phyloP scores from a whole-genome alignment of 495 filamentous ascomycete species.

The Daldinia concentrica region DNA sequence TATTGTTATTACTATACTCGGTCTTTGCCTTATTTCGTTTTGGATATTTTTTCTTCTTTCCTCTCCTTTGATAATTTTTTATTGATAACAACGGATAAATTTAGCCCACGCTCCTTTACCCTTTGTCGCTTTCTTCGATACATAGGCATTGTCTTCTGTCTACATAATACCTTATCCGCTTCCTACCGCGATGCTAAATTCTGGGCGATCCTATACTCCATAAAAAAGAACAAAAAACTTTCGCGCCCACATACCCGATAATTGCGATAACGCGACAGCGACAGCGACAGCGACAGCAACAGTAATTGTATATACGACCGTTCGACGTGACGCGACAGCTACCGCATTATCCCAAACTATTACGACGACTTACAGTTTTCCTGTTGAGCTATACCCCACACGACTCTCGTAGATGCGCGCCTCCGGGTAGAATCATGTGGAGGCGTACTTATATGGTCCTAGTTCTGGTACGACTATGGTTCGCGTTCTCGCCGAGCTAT shows the following conservation, averaged over 20 bases:
- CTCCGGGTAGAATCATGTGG: slow-evolving; percentile 72
- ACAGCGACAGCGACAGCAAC: slow-evolving; percentile 1
- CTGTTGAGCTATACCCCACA: slow-evolving; percentile 15
- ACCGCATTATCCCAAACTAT: neutral
- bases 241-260: neutral
- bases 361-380: slow-evolving; percentile 1
- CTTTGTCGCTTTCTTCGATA: slow-evolving; percentile 5
- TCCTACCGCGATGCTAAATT: slow-evolving; percentile 9
- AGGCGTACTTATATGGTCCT: slow-evolving; percentile 87
- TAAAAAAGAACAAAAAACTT: no score
- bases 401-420: slow-evolving; percentile 30
- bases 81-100: slow-evolving; percentile 2
- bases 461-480: slow-evolving; percentile 87
- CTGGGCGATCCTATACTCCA: slow-evolving; percentile 5
- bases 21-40: slow-evolving; percentile 7
- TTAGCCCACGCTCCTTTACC: slow-evolving; percentile 4
- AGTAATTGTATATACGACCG: neutral
- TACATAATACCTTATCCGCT: slow-evolving; percentile 1
- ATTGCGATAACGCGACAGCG: neutral
- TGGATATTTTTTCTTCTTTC: neutral
- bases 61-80: neutral
- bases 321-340: slow-evolving; percentile 5
- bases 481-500: slow-evolving; percentile 93
- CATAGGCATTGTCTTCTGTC: neutral
- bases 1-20: slow-evolving; percentile 25